Evolutionary conservation across 202 grass and related monocot species (phyloP), one percentile per base, ranked within the genome.

Genomic region (Digitaria exilis): DNA sequence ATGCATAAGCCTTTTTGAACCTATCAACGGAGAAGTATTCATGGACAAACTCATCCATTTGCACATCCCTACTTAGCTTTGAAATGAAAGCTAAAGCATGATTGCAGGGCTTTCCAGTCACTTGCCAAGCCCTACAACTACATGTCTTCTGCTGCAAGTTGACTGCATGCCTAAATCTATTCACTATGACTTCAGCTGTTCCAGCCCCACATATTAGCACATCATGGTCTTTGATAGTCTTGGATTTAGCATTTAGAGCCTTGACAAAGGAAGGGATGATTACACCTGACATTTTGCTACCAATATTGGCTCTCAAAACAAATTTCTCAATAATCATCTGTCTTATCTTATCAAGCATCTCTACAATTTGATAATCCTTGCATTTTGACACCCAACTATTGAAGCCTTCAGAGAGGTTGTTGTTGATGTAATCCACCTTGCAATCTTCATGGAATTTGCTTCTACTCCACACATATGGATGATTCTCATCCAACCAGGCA

Each of bases 401-500:
- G 26, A 61, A 61, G 14, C 24, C 28, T 48, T 46, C 11, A 59
- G 56, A 59, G 2, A 59, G 22, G 7, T 22, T 56, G 15, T 51
- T 51, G 4, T 19, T 51, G 48, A 26, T 69, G 39, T 45, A 69
- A 45, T 52, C 68, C 30, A 71, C 24, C 43, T 35, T 64, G 30
- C 5, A 64, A 9, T 64, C 30, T 31, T 64, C 30, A 0, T 1
- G 3, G 31, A 64, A 64, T 35, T 19, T 18, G 15, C 61, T 62
- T 62, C 59, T 70, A 71, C 42, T 48, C 67, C 67, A 71, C 12
- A 48, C 5, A 18, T 48, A 71, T 51, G 26, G 43, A 72, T 72
- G 69, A 18, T 72, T 30, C 0, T 72, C 24, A 72, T 72, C 44
- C 25, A 50, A 31, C 69, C 45, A 72, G 2, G 24, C 3, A 34